Conservation (phyloP, 176 grass and related monocot genomes). For the Oryza meridionalis region DNA sequence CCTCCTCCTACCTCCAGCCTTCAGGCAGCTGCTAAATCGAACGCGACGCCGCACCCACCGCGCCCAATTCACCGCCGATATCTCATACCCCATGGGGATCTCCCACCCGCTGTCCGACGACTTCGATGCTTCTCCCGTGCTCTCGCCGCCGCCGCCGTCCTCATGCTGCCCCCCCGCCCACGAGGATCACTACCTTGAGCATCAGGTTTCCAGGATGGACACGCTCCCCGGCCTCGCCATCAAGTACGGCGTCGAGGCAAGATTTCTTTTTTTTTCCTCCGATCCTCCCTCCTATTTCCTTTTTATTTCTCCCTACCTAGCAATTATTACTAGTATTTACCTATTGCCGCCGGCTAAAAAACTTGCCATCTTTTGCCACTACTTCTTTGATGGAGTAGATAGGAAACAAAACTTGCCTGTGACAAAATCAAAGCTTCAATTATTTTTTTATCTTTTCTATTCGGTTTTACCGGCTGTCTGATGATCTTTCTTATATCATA, state of each 20-base stretch:
- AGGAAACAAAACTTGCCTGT: background rate
- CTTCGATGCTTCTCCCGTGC: background rate
- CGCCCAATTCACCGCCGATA: too few species aligned
- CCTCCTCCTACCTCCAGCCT: too few species aligned
- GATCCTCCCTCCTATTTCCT: background rate
- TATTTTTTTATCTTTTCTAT: background rate
- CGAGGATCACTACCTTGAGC: slow-evolving; percentile 41
- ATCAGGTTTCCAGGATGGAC: slow-evolving; percentile 73
- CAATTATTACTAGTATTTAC: too few species aligned
- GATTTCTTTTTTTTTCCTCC: too few species aligned
- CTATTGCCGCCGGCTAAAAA: too few species aligned
- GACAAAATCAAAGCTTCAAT: background rate
- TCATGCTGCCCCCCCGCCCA: slow-evolving; percentile 39
- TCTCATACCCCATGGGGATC: background rate
- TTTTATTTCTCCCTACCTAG: background rate
- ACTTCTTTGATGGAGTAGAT: background rate
- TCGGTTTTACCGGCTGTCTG: background rate
- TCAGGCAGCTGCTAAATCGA: background rate
- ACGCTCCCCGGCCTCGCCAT: slow-evolving; percentile 83
- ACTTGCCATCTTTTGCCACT: background rate
- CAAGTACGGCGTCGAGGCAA: slow-evolving; percentile 77
- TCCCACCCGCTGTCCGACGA: background rate
- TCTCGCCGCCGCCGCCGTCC: background rate
- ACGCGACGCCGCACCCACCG: background rate
- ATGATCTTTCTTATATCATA: background rate